Conservation (phyloP, 2,329 filamentous ascomycete genomes). For the Thyridium curvatum region DNA sequence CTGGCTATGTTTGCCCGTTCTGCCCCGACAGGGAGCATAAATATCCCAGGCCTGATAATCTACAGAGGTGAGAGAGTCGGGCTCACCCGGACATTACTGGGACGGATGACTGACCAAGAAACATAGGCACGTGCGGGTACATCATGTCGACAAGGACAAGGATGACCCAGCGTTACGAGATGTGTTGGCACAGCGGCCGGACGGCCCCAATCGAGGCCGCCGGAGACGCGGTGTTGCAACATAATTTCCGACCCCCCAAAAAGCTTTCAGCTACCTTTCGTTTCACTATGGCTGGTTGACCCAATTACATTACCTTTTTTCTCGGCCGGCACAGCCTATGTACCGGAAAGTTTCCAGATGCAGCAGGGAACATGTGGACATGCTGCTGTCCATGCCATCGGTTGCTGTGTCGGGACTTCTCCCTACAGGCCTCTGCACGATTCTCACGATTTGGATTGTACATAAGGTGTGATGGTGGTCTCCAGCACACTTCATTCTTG, state of each 20-base stretch:
- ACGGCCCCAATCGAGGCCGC: slow-evolving; percentile 76
- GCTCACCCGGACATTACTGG: slow-evolving; percentile 8
- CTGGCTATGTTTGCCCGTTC: slow-evolving; percentile 93
- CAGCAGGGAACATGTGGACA: no score
- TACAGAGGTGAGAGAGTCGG: slow-evolving; percentile 69
- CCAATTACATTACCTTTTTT: no score
- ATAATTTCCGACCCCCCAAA: slow-evolving; percentile 10
- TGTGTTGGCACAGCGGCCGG: slow-evolving; percentile 77
- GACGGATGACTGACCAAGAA: slow-evolving; percentile 6
- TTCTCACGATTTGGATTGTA: no score
- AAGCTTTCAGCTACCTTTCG: no score
- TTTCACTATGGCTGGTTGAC: no score
- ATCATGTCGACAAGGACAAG: slow-evolving; percentile 84
- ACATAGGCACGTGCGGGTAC: slow-evolving; percentile 79
- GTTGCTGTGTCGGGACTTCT: neutral
- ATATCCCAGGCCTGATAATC: slow-evolving; percentile 90
- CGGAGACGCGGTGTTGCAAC: slow-evolving; percentile 54
- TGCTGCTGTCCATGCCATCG: no score
- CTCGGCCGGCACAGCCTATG: no score
- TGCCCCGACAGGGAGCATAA: slow-evolving; percentile 90
- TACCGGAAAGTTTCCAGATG: no score
- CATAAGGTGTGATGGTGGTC: no score
- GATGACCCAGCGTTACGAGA: slow-evolving; percentile 77
- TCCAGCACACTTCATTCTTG: no score
- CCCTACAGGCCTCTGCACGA: no score